phyloP scores from a whole-genome alignment of 2,329 filamentous ascomycete species.

The Penicillium sp. region DNA sequence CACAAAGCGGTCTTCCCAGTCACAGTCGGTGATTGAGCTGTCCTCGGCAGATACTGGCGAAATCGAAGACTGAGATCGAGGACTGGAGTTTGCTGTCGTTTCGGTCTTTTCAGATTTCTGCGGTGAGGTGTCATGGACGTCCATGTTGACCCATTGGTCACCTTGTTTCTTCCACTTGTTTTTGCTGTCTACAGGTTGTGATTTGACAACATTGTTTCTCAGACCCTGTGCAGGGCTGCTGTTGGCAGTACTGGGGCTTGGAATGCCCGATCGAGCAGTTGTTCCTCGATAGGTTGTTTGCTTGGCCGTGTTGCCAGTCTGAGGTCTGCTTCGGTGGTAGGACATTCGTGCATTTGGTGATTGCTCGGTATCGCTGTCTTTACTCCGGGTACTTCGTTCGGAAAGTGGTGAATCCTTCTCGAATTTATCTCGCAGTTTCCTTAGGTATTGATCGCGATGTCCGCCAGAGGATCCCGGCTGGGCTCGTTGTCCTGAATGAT shows the following conservation, averaged over 20 bases:
- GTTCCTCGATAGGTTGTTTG: conserved; percentile 23
- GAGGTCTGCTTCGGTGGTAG: conserved; percentile 21
- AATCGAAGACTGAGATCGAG: conserved; percentile 29
- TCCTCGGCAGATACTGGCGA: conserved; percentile 34
- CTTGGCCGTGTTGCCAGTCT: conserved; percentile 6
- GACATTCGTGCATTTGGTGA: conserved; percentile 21
- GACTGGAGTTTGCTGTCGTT: conserved; percentile 26
- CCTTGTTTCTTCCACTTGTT: conserved; percentile 37
- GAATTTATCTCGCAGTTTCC: conserved; percentile 27
- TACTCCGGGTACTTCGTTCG: conserved; percentile 12
- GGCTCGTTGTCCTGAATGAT: conserved; percentile 10
- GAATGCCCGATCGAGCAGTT: conserved; percentile 39
- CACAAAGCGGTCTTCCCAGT: conserved; percentile 45
- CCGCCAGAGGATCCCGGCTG: conserved; percentile 16
- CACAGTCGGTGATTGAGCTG: conserved; percentile 37
- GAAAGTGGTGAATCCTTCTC: conserved; percentile 27
- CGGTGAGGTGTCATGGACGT: conserved; percentile 25
- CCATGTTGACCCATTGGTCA: conserved; percentile 38
- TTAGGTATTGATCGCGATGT: conserved; percentile 32
- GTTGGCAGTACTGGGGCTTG: conserved; percentile 35
- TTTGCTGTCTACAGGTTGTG: conserved; percentile 7
- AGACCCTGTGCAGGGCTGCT: conserved; percentile 21
- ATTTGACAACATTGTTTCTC: conserved; percentile 12
- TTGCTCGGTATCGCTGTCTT: conserved; percentile 23
- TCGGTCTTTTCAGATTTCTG: conserved; percentile 21